Base-by-base conservation (phyloP, 352 stramenopile genomes). In the Globisporangium irregulare region DNA sequence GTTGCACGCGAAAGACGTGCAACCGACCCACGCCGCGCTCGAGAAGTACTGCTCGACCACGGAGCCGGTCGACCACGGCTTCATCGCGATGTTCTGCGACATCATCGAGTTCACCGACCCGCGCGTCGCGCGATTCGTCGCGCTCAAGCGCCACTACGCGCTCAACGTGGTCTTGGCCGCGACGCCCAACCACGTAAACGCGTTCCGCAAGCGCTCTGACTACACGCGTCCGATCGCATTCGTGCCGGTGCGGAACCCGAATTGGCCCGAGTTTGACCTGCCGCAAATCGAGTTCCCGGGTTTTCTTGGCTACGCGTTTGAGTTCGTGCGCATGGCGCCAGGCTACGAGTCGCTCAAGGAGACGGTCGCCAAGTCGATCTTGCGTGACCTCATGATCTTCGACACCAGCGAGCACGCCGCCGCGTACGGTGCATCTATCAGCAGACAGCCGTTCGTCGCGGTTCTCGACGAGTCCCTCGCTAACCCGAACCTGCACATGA, bases 31-130 rank as follows among this genome's bases (percentile, higher is more conserved):
- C 36, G 51, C 69, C 1, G 77, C 79, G 14, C 66, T 93, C 15
- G 83, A 92, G 56, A 61, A 78, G 15, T 92, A 87, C 68, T 90
- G 80, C 58, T 69, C 67, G 1, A 60, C 63, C 32, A 85, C 75
- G 6, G 73, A 87, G 27, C 73, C 76, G 0, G 38, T 38, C 1
- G 69, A 89, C 41, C 76, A 90, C 59, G 82, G 81, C 25, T 91
- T 94, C 57, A 73, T 94, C 20, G 86, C 79, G 62, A 91, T 92
- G 80, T 92, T 92, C 51, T 90, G 84, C 59, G 82, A 92, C 50
- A 82, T 94, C 32, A 68, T 91, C 57, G 76, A 89, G 73, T 92
- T 94, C 58, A 73, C 65, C 1, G 78, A 93, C 43, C 71, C 75
- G 4, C 69, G 67, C 41, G 79, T 93, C 32, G 85, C 75, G 10